Base-by-base conservation (phyloP, 2,329 filamentous ascomycete genomes). In the Neodidymelliopsis sp. region DNA sequence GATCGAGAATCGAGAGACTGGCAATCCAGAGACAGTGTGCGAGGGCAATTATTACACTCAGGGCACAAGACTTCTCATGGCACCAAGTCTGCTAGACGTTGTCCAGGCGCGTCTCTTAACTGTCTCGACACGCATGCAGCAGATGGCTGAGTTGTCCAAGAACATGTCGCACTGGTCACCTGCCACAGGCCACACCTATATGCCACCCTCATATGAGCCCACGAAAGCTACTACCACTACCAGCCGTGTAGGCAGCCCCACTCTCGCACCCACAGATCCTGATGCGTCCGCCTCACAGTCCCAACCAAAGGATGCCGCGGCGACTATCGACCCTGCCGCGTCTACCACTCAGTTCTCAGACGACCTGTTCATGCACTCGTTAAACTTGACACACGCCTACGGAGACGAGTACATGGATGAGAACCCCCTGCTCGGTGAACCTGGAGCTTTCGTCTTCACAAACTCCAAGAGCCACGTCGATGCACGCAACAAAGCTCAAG, bases 361-460 rank as follows among this genome's bases (percentile, higher is more conserved):
- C 72, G 55, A 56, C 18, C 54, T 70, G 13, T 68, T 76, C 56
- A 48, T 69, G 35, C 74, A 80, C 15, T 80, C 81, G 7, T 76
- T 84, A 41, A 70, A 66, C 25, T 74, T 85, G 24, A 77, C 79
- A 18, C 71, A 80, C 10, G 72, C 72, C 6, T 85, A 82, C 61
- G 81, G 78, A 11, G 78, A 84, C 56, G 84, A 87, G 54, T 87
- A 78, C 70, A 83, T 83, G 74, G 84, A 87, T 64, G 84, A 86
- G 59, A 84, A 81, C 51, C 83, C 84, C 0, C 70, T 87, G 11
- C 74, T 80, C 6, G 84, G 84, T 36, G 84, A 87, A 63, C 84
- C 85, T 0, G 84, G 84, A 22, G 79, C 78, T 4, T 86, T 87
- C 57, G 80, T 83, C 43, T 77, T 86, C 55, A 77, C 77, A 4